Conservation (phyloP, 371 early-diverging fungal species). For the Mucor mucedo region DNA sequence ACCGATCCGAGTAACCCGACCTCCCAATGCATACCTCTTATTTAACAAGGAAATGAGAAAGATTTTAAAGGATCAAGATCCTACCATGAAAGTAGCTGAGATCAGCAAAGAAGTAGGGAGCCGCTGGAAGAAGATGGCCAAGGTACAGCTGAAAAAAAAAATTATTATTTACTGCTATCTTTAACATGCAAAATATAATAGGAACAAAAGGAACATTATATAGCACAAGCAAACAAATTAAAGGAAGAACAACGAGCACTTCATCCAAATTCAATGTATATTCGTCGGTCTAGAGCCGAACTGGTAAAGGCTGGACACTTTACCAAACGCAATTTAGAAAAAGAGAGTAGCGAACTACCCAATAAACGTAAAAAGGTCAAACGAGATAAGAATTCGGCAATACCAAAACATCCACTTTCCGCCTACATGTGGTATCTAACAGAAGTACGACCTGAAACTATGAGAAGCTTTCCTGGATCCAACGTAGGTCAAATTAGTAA, state of each 20-base stretch:
- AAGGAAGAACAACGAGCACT: constrained; percentile 47
- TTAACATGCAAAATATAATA: neutral
- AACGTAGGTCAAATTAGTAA: constrained; percentile 76
- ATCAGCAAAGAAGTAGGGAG: constrained; percentile 68
- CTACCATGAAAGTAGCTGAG: constrained; percentile 67
- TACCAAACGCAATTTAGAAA: constrained; percentile 23
- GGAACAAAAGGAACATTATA: constrained; percentile 44
- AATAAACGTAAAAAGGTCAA: constrained; percentile 26
- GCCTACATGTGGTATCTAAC: constrained; percentile 77
- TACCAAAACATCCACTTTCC: constrained; percentile 82
- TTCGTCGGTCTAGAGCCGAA: constrained; percentile 71
- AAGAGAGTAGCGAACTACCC: constrained; percentile 7
- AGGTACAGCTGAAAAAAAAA: constrained; percentile 18
- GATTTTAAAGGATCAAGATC: constrained; percentile 64
- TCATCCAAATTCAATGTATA: constrained; percentile 71
- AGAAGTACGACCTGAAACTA: constrained; percentile 66
- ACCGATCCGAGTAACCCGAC: constrained; percentile 61
- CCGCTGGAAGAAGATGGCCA: constrained; percentile 59
- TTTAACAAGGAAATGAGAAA: constrained; percentile 72
- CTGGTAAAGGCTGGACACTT: constrained; percentile 61
- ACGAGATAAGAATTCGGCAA: constrained; percentile 62
- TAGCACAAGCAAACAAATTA: constrained; percentile 44
- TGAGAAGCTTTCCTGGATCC: constrained; percentile 66
- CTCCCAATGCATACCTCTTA: constrained; percentile 68
- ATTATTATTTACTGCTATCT: neutral